Evolutionary conservation across 495 filamentous ascomycete genomes (phyloP).

Genomic region (Penicillium maclennaniae): DNA sequence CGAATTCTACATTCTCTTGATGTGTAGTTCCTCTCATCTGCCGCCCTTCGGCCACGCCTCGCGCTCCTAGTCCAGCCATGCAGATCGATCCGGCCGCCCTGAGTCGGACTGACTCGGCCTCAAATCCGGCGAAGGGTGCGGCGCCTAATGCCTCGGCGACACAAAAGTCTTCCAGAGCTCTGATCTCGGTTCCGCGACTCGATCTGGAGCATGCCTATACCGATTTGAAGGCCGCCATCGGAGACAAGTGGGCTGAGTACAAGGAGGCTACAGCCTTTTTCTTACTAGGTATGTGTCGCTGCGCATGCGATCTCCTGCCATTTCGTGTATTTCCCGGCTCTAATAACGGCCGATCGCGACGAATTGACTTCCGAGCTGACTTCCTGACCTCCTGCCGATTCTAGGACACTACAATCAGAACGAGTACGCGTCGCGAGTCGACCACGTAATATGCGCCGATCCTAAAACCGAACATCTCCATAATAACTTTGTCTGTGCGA

Average conservation of each 20-base stretch:
- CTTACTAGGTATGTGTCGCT: constrained; percentile 64
- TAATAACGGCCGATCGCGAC: neutral
- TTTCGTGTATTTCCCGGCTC: neutral
- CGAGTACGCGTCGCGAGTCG: constrained; percentile 74
- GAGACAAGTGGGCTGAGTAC: constrained; percentile 84
- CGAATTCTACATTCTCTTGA: constrained; percentile 20
- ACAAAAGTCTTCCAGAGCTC: constrained; percentile 52
- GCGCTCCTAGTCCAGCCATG: constrained; percentile 54
- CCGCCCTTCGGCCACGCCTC: constrained; percentile 42
- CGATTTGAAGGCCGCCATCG: constrained; percentile 73
- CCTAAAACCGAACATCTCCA: constrained; percentile 76
- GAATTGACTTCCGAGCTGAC: constrained; percentile 17
- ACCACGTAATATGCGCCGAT: constrained; percentile 65
- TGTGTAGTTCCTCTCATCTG: constrained; percentile 32
- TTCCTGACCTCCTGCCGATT: constrained; percentile 15
- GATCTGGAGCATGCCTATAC: constrained; percentile 89
- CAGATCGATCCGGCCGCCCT: constrained; percentile 84
- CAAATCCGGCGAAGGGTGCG: constrained; percentile 60
- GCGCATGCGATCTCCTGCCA: constrained; percentile 6
- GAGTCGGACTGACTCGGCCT: constrained; percentile 62
- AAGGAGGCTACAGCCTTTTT: constrained; percentile 80
- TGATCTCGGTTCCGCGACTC: constrained; percentile 74
- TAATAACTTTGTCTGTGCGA: constrained; percentile 81
- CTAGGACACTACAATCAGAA: constrained; percentile 78
- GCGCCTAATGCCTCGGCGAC: constrained; percentile 52